These are phyloP conservation scores for Brassica napus DNA, from an alignment of 345 rosid species.

Conservation along the genomic window Da-Ae NC_063451.1:22063001-22063500, in stretches of 20 bases:
- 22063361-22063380: slow-evolving; percentile 15
- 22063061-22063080: slow-evolving; percentile 14
- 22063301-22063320: neutral
- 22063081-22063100: slow-evolving; percentile 32
- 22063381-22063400: slow-evolving; percentile 13
- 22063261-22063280: slow-evolving; percentile 32
- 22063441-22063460: neutral
- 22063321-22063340: neutral
- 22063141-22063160: slow-evolving; percentile 19
- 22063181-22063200: slow-evolving; percentile 29
- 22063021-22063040: slow-evolving; percentile 30
- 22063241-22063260: slow-evolving; percentile 38
- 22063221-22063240: slow-evolving; percentile 41
- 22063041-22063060: slow-evolving; percentile 28
- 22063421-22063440: neutral
- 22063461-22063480: neutral
- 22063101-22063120: slow-evolving; percentile 25
- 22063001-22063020: slow-evolving; percentile 15
- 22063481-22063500: neutral
- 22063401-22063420: neutral
- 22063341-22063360: neutral
- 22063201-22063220: slow-evolving; percentile 33
- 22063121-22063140: slow-evolving; percentile 9
- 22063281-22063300: neutral
- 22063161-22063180: slow-evolving; percentile 21